Evolutionary conservation across 441 rosid genomes (phyloP).

Genomic region (Eruca vesicaria): DNA sequence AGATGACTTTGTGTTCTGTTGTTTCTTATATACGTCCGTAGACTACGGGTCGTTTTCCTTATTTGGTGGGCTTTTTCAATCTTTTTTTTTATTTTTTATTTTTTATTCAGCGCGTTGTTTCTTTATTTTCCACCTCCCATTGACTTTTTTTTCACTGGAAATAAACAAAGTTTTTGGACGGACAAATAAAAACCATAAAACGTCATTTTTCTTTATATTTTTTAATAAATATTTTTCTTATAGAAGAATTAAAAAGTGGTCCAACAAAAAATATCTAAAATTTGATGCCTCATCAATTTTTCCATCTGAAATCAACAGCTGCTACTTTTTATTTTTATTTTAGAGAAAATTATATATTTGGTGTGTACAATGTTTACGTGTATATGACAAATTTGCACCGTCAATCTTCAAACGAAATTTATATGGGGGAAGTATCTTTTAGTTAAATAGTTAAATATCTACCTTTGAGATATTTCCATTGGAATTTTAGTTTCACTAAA

Average conservation of each 20-base stretch:
- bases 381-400: background rate
- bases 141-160: background rate
- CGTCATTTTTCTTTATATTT: conserved; percentile 1
- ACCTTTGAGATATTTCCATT: too few species aligned
- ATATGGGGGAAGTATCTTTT: too few species aligned
- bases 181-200: background rate
- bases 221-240: conserved; percentile 18
- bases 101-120: conserved; percentile 22
- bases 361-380: background rate
- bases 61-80: conserved; percentile 3
- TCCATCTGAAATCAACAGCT: conserved; percentile 2
- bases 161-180: background rate
- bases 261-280: conserved; percentile 11
- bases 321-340: background rate
- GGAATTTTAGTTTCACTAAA: too few species aligned
- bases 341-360: background rate
- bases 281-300: background rate
- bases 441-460: too few species aligned
- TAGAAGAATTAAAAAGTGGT: background rate
- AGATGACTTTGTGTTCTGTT: conserved; percentile 25
- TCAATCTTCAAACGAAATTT: too few species aligned
- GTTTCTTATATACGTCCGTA: conserved; percentile 37
- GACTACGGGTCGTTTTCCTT: conserved; percentile 35
- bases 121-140: background rate
- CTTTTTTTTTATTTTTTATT: background rate